Percentiles rank a stretch among this genome's conserved stretches.
These are phyloP conservation scores for Hansenula anomala DNA, from an alignment of 1,139 yeast species.

Conservation along the genomic window DNA sequence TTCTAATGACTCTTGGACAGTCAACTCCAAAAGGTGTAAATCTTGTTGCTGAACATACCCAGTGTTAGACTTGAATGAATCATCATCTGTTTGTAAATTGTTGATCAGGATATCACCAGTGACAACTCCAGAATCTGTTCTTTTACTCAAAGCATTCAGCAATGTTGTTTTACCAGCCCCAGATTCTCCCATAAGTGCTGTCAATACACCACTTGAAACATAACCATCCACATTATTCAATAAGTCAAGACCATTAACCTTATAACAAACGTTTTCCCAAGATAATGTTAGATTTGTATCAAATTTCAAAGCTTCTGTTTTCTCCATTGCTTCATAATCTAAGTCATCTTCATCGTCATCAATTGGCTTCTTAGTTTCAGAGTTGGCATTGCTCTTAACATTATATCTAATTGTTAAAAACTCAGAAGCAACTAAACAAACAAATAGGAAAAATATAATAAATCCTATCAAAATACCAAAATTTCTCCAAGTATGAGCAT, in stretches of 20 bases:
- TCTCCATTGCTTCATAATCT: no score
- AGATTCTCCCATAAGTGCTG: slow-evolving; percentile 71
- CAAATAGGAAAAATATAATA: slow-evolving; percentile 48
- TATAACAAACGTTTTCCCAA: slow-evolving; percentile 48
- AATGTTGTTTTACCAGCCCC: slow-evolving; percentile 75
- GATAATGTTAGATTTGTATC: slow-evolving; percentile 39
- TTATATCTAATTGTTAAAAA: slow-evolving; percentile 56
- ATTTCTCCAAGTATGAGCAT: slow-evolving; percentile 65
- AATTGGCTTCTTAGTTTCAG: no score
- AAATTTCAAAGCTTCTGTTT: no score
- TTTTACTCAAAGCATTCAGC: slow-evolving; percentile 59
- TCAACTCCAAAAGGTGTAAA: slow-evolving; percentile 55
- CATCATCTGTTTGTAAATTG: slow-evolving; percentile 52
- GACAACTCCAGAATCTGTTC: slow-evolving; percentile 65
- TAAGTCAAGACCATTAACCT: slow-evolving; percentile 43
- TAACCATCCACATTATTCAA: slow-evolving; percentile 62
- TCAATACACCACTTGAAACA: slow-evolving; percentile 63
- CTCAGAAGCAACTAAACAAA: slow-evolving; percentile 49
- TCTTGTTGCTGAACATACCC: slow-evolving; percentile 76
- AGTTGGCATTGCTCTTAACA: no score
- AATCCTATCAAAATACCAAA: slow-evolving; percentile 61
- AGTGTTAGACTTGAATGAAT: slow-evolving; percentile 63
- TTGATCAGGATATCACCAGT: slow-evolving; percentile 64
- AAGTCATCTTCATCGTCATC: no score
- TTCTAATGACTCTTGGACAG: slow-evolving; percentile 62